Base-by-base conservation (phyloP, 2,329 filamentous ascomycete species). In the Keithomyces neogunnii region DNA sequence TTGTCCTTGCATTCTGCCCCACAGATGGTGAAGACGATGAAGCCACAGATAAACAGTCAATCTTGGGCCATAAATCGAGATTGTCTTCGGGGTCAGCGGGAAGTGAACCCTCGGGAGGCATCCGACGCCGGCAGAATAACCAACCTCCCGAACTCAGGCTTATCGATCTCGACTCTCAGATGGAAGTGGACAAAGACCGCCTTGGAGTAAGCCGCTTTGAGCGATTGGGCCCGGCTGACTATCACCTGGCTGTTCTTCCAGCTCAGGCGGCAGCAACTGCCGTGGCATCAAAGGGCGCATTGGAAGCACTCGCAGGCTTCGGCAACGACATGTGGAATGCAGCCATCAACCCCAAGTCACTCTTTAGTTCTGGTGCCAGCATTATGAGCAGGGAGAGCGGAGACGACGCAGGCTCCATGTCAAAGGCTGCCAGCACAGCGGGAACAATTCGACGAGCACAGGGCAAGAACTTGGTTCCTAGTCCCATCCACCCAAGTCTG, bases 1-100 rank as follows among this genome's bases (percentile, higher is more conserved):
- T 96, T 61, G 86, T 97, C 62, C 85, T 99, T 71, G 91, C 91
- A 64, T 96, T 95, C 70, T 84, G 90, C 62, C 85, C 85, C 54
- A 81, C 85, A 38, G 87, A 89, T 45, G 76, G 5, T 40, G 79
- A 84, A 11, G 78, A 84, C 8, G 69, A 77, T 6, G 70, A 72
- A 2, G 66, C 70, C 2, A 53, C 33, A 39, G 19, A 46, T 3
- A 36, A 51, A 11, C 26, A 48, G 13, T 51, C 57, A 38, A 66
- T 68, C 32, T 30, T 5, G 33, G 70, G 66, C 10, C 74, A 73
- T 56, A 73, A 69, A 51, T 62, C 71, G 10, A 67, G 68, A 4
- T 53, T 59, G 9, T 81, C 78, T 3, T 71, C 69, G 6, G 63
- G 72, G 10, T 78, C 79, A 1, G 70, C 69, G 4, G 71, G 75